A percentile compares a stretch with the other conserved stretches of the same genome.
phyloP scores from a whole-genome alignment of 495 filamentous ascomycete species.

The Aspergillus heteromorphus region DNA sequence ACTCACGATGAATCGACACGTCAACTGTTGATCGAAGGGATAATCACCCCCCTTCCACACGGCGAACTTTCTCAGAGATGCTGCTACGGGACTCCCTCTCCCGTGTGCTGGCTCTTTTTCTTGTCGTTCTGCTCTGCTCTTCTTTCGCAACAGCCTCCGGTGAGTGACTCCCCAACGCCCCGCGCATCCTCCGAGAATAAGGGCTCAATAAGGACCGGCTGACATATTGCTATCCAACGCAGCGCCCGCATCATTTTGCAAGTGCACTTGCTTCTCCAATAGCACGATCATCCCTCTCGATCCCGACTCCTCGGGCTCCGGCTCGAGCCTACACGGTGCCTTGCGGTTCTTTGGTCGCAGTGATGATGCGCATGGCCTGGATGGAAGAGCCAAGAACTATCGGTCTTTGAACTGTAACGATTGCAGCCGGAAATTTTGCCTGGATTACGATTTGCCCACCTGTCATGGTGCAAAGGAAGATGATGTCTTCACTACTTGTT shows the following conservation, averaged over 20 bases:
- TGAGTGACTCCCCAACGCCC: constrained; percentile 12
- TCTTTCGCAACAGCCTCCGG: constrained; percentile 28
- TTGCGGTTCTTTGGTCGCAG: constrained; percentile 22
- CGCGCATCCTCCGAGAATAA: background rate
- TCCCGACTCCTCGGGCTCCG: constrained; percentile 23
- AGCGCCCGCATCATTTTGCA: constrained; percentile 86
- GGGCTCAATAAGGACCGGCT: constrained; percentile 1
- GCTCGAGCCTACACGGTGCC: constrained; percentile 17
- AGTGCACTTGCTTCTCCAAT: constrained; percentile 93
- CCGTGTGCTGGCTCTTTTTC: constrained; percentile 16
- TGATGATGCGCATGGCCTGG: constrained; percentile 8
- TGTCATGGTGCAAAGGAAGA: constrained; percentile 82
- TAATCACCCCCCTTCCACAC: background rate
- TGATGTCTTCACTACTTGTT: constrained; percentile 85
- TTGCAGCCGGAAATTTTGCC: constrained; percentile 88
- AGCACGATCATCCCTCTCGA: constrained; percentile 72
- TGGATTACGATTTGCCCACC: constrained; percentile 75
- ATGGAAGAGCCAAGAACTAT: constrained; percentile 28
- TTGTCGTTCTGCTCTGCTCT: constrained; percentile 20
- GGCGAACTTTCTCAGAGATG: constrained; percentile 3
- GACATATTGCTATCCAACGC: constrained; percentile 1
- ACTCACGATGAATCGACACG: background rate
- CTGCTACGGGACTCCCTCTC: constrained; percentile 1
- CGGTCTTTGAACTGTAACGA: constrained; percentile 61
- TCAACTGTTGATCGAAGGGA: background rate